Percentiles rank a stretch among this genome's conserved stretches.
Conservation (phyloP, 2,329 filamentous ascomycete species). For the Trichoderma simmonsii region DNA sequence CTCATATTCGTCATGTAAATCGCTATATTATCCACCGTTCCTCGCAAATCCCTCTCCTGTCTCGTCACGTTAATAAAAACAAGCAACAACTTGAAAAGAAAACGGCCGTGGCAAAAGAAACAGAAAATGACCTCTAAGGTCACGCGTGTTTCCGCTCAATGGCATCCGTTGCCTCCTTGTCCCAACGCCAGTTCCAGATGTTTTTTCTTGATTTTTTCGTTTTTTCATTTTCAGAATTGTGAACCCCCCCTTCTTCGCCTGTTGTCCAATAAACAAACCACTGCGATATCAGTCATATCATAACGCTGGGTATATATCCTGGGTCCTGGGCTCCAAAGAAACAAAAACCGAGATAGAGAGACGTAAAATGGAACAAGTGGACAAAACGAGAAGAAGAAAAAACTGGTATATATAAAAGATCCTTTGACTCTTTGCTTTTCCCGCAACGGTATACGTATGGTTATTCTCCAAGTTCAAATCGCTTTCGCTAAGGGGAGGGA, state of each 20-base stretch:
- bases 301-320: constrained; percentile 32
- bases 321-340: constrained; percentile 23
- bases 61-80: background rate
- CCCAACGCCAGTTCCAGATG: constrained; percentile 8
- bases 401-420: background rate
- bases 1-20: background rate
- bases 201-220: background rate
- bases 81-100: background rate
- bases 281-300: constrained; percentile 22
- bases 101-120: constrained; percentile 4
- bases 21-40: constrained; percentile 2
- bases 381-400: background rate
- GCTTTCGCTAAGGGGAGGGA: background rate
- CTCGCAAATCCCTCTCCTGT: background rate
- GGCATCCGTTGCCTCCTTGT: constrained; percentile 10
- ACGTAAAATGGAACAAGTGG: constrained; percentile 14
- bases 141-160: background rate
- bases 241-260: background rate
- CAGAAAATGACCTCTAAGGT: background rate
- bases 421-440: background rate
- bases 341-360: constrained; percentile 3
- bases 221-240: background rate
- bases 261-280: constrained; percentile 16
- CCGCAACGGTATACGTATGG: background rate
- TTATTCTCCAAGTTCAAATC: background rate